phyloP scores from a whole-genome alignment of 768 basidiomycete species.

The Cystobasidium onofrii region DNA sequence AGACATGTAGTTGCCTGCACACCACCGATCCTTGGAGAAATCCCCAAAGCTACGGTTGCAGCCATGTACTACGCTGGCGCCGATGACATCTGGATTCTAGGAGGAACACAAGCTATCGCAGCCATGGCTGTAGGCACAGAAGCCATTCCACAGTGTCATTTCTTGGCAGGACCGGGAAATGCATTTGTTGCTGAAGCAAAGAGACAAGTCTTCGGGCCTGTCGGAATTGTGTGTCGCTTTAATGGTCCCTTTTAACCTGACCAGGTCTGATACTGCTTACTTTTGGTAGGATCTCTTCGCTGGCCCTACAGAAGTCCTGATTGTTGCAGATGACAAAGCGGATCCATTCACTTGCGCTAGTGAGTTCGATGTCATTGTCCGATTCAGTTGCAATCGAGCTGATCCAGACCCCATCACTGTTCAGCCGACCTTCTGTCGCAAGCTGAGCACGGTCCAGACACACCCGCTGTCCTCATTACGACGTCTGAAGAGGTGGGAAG shows the following conservation, averaged over 20 bases:
- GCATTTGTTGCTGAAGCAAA: slow-evolving; percentile 37
- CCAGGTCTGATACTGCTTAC: too few species aligned
- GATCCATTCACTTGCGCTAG: slow-evolving; percentile 34
- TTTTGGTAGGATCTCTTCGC: slow-evolving; percentile 33
- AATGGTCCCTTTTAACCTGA: not conserved
- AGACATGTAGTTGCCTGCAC: slow-evolving; percentile 34
- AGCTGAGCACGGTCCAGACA: slow-evolving; percentile 36
- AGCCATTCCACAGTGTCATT: slow-evolving; percentile 33
- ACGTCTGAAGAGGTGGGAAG: slow-evolving; percentile 26
- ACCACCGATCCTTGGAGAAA: slow-evolving; percentile 34
- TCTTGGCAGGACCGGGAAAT: slow-evolving; percentile 36
- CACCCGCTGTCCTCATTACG: slow-evolving; percentile 35
- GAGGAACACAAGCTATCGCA: slow-evolving; percentile 36
- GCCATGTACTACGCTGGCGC: slow-evolving; percentile 36
- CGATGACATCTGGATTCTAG: slow-evolving; percentile 34
- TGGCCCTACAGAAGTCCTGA: slow-evolving; percentile 35
- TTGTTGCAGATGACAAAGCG: slow-evolving; percentile 36
- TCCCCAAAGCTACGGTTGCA: slow-evolving; percentile 34
- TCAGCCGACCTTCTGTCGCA: slow-evolving; percentile 34
- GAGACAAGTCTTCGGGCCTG: slow-evolving; percentile 33
- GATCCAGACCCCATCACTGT: too few species aligned
- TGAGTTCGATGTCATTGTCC: not conserved
- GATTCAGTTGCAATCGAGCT: too few species aligned
- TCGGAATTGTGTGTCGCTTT: slow-evolving; percentile 28
- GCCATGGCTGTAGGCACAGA: slow-evolving; percentile 37